Evolutionary conservation across 1,284 basidiomycete species (phyloP).

Genomic region (Cryptococcus depauperatus): DNA sequence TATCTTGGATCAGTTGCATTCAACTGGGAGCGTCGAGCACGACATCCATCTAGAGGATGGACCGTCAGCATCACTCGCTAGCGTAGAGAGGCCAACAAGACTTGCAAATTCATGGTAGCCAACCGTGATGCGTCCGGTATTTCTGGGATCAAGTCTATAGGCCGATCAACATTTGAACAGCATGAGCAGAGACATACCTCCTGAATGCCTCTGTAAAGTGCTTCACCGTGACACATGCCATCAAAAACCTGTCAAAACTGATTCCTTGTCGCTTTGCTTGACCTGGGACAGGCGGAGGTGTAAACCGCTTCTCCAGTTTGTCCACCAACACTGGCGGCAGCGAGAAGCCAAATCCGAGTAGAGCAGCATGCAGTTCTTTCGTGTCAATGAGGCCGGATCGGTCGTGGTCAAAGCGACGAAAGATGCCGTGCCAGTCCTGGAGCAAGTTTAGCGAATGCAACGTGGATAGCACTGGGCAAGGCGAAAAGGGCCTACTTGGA

Average conservation of each 20-base stretch:
- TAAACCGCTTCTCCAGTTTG: constrained; percentile 41
- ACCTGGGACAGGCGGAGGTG: constrained; percentile 33
- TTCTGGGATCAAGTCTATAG: constrained; percentile 29
- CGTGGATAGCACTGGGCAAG: neutral
- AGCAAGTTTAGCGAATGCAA: neutral
- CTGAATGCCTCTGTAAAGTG: constrained; percentile 44
- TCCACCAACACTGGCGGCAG: constrained; percentile 38
- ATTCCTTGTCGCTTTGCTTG: constrained; percentile 26
- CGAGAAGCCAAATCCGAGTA: constrained; percentile 42
- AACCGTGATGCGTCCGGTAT: constrained; percentile 34
- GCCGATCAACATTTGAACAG: too few relatives aligned
- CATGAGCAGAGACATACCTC: constrained; percentile 14
- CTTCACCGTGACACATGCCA: constrained; percentile 45
- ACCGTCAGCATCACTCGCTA: constrained; percentile 2
- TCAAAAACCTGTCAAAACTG: constrained; percentile 43
- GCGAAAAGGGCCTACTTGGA: constrained; percentile 23
- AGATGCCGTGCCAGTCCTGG: constrained; percentile 44
- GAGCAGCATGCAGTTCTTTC: constrained; percentile 40
- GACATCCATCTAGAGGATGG: constrained; percentile 33
- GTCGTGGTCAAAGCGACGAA: constrained; percentile 43
- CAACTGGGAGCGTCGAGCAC: constrained; percentile 36
- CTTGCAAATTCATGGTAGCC: constrained; percentile 44
- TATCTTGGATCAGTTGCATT: too few relatives aligned
- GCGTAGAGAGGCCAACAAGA: neutral
- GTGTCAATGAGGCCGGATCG: constrained; percentile 41